Evolutionary conservation across 305 asterid species (phyloP), one percentile per base, ranked within the genome.

Genomic region (Fraxinus nigra): DNA sequence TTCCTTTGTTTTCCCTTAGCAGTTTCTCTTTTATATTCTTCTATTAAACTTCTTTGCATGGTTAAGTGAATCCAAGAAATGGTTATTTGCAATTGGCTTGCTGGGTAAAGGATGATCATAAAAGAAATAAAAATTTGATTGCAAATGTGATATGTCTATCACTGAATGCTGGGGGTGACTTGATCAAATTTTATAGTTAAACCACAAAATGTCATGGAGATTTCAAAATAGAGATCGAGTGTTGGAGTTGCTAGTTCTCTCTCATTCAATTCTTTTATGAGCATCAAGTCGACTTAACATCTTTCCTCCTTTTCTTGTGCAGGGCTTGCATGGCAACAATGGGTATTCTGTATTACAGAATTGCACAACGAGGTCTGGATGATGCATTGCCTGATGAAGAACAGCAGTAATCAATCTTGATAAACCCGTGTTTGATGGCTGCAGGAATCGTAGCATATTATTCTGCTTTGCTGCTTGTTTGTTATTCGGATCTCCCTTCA

Each of bases 241-340:
- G 13, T 7, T 72, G 43, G 40, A 34, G 74, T 75, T 61, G 54
- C 35, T 75, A 28, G 30, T 24, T 61, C 5, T 37, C 46, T 7
- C 30, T 59, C 38, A 40, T 81, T 26, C 24, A 63, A 38, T 43
- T 24, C 77, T 46, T 1, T 4, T 14, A 30, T n/a, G 28, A 46
- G 7, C 56, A 5, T 2, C 56, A 70, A 33, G 69, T 74, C 8
- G 65, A 28, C 75, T 75, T 6, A 75, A 38, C 46, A 5, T 56
- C 38, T 28, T 79, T 56, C 61, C 59, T 54, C 28, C 38, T 56
- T 73, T 72, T 54, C 20, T 51, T 48, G 78, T 87, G 77, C 89
- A 94, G 99, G 97, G 98, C 99, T 5, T 95, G 99, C 93, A 85
- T 95, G 96, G 96, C 99, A 75, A 95, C 99, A 78, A 95, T 94